Evolutionary conservation across 192 early-diverging fungal species (phyloP), one percentile per base, ranked within the genome.

Genomic region (Pilobolus umbonatus): DNA sequence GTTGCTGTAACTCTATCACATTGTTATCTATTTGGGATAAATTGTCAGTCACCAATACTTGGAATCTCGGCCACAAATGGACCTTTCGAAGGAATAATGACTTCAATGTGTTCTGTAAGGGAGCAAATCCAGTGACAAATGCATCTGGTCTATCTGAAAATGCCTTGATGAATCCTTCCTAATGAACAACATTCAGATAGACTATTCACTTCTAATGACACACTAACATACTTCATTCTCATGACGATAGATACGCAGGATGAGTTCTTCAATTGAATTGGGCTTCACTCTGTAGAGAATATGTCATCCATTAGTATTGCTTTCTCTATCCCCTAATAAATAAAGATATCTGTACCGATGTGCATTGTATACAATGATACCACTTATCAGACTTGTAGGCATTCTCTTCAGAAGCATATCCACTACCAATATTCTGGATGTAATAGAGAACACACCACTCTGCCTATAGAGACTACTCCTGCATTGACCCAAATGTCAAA

Each of bases 151-250:
- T 71, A 54, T 97, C 94, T 34, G 91, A 91, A 47, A 98, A 88
- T 0, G 94, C 96, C 64, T 95, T 94, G 68, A 98, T 91, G 53
- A 96, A 98, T 3, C 87, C 88, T 43, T 80, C 59, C 43, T 86
- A 57, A 34, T n/a, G n/a, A 44, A 12, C 5, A 32, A 6, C n/a
- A 60, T 19, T 24, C 12, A 2, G 5, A 48, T 5, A 32, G 10
- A n/a, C n/a, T n/a, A n/a, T n/a, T n/a, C n/a, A n/a, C n/a, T n/a
- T n/a, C n/a, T n/a, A n/a, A n/a, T n/a, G n/a, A n/a, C n/a, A n/a
- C n/a, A 34, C 6, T 48, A 6, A n/a, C 31, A 69, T 53, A 75
- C 70, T 64, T 85, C 76, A 73, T 98, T 98, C 10, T 82, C 71
- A 51, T 91, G 76, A 7, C 91, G 80, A 56, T 85, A 81, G 14